phyloP scores from a whole-genome alignment of 2,329 filamentous ascomycete species.

The Plectosphaerella plurivora region DNA sequence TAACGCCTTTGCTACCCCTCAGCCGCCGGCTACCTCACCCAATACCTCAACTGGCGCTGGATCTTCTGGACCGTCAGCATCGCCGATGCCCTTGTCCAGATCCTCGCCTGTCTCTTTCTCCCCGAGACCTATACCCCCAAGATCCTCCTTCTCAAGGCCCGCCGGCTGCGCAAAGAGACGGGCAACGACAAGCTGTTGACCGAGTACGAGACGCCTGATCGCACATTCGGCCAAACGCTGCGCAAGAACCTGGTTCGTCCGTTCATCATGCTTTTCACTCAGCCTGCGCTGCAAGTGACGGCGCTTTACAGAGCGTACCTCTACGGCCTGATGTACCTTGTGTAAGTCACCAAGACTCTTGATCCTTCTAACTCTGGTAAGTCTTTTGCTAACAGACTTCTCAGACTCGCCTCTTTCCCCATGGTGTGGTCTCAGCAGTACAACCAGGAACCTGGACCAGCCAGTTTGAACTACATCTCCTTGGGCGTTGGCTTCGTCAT shows the following conservation, averaged over 20 bases:
- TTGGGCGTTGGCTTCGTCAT: slow-evolving; percentile 49
- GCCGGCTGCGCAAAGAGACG: slow-evolving; percentile 19
- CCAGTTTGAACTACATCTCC: slow-evolving; percentile 49
- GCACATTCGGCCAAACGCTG: slow-evolving; percentile 17
- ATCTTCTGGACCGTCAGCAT: slow-evolving; percentile 37
- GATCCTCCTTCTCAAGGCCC: slow-evolving; percentile 21
- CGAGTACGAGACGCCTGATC: slow-evolving; percentile 20
- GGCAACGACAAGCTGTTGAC: slow-evolving; percentile 22
- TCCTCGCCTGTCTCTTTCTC: slow-evolving; percentile 30
- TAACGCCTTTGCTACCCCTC: neutral
- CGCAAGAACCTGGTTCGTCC: slow-evolving; percentile 35
- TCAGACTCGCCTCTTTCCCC: slow-evolving; percentile 45
- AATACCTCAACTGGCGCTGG: slow-evolving; percentile 37
- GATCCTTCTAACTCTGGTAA: neutral
- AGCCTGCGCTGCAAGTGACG: slow-evolving; percentile 45
- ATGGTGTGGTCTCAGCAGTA: slow-evolving; percentile 43
- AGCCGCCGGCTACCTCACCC: slow-evolving; percentile 33
- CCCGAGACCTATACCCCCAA: slow-evolving; percentile 33
- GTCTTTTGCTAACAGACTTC: neutral
- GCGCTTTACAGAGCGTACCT: slow-evolving; percentile 43
- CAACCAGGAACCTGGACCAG: slow-evolving; percentile 36
- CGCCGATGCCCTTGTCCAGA: slow-evolving; percentile 25
- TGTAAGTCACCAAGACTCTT: slow-evolving; percentile 19
- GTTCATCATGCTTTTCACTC: slow-evolving; percentile 41
- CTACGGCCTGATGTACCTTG: slow-evolving; percentile 50